Percentiles rank a stretch among this genome's conserved stretches.
These are phyloP conservation scores for Floccularia luteovirens DNA, from an alignment of 768 basidiomycete species.

Conservation along the genomic window DNA sequence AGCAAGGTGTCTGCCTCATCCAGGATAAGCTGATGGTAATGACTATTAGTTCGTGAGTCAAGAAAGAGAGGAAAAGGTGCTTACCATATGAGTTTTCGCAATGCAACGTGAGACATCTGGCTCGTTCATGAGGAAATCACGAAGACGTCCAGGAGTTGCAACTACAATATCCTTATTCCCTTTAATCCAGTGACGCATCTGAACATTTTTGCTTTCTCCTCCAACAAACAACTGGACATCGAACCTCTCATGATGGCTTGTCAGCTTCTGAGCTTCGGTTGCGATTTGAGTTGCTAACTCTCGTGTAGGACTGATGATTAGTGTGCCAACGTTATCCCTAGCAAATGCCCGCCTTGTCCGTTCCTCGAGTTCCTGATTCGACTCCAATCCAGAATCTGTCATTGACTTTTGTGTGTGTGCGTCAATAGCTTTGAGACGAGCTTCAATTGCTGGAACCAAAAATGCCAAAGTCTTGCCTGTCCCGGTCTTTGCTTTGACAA, in stretches of 20 bases:
- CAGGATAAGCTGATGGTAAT: conserved; percentile 62
- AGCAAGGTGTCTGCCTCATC: conserved; percentile 91
- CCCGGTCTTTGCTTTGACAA: conserved; percentile 85
- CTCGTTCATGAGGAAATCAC: conserved; percentile 61
- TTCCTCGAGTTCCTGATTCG: conserved; percentile 19
- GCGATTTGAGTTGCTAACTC: conserved; percentile 90
- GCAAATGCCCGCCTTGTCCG: conserved; percentile 30
- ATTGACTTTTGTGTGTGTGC: conserved; percentile 30
- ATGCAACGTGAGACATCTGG: conserved; percentile 47
- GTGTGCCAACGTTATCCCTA: conserved; percentile 48
- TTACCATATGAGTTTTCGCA: conserved; percentile 47
- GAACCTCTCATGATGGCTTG: conserved; percentile 51
- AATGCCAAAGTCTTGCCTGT: conserved; percentile 89
- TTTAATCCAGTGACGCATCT: conserved; percentile 60
- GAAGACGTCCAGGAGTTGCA: conserved; percentile 82
- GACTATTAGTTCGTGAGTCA: conserved; percentile 5
- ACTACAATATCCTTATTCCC: conserved; percentile 77
- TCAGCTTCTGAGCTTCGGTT: conserved; percentile 65
- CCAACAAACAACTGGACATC: conserved; percentile 74
- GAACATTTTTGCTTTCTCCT: conserved; percentile 56
- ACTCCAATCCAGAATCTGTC: conserved; percentile 29
- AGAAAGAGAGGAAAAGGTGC: conserved; percentile 16
- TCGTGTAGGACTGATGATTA: conserved; percentile 85
- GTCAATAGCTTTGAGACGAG: conserved; percentile 56
- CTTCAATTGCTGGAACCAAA: conserved; percentile 80